A percentile compares a stretch with the other conserved stretches of the same genome.
Evolutionary conservation across 2,329 filamentous ascomycete species (phyloP).

Genomic region (Pseudogymnoascus sp.): DNA sequence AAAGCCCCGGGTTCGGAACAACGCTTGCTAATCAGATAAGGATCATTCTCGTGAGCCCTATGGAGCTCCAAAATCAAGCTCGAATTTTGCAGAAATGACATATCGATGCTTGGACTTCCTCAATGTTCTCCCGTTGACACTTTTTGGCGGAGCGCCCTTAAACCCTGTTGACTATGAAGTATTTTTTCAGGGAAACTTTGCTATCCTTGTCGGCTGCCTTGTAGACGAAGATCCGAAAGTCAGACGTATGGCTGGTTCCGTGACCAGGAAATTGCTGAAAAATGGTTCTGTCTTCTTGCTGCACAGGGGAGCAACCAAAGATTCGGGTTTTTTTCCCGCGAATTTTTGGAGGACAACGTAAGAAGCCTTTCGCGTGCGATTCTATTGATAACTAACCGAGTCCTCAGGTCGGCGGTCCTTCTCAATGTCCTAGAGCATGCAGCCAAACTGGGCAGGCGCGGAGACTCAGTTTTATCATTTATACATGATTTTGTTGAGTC

Average conservation of each 20-base stretch:
- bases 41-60: slow-evolving; percentile 31
- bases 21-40: neutral
- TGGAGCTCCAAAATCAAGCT: slow-evolving; percentile 34
- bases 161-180: slow-evolving; percentile 30
- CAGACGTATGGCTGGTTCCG: slow-evolving; percentile 22
- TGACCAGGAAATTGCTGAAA: slow-evolving; percentile 25
- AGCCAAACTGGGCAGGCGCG: slow-evolving; percentile 19
- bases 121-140: slow-evolving; percentile 43
- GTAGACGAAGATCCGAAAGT: slow-evolving; percentile 28
- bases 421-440: slow-evolving; percentile 25
- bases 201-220: slow-evolving; percentile 26
- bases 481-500: slow-evolving; percentile 51
- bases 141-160: slow-evolving; percentile 37
- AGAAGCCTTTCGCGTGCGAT: slow-evolving; percentile 14
- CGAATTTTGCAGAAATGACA: slow-evolving; percentile 37
- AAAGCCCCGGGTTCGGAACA: neutral
- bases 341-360: slow-evolving; percentile 32
- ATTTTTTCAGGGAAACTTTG: slow-evolving; percentile 27
- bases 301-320: slow-evolving; percentile 18
- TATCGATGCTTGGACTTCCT: slow-evolving; percentile 51
- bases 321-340: slow-evolving; percentile 20
- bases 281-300: slow-evolving; percentile 22
- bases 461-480: slow-evolving; percentile 25
- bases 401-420: slow-evolving; percentile 25
- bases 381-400: neutral